Percentiles rank a stretch among this genome's conserved stretches.
phyloP scores from a whole-genome alignment of 768 basidiomycete species.

The Russula sp. region DNA sequence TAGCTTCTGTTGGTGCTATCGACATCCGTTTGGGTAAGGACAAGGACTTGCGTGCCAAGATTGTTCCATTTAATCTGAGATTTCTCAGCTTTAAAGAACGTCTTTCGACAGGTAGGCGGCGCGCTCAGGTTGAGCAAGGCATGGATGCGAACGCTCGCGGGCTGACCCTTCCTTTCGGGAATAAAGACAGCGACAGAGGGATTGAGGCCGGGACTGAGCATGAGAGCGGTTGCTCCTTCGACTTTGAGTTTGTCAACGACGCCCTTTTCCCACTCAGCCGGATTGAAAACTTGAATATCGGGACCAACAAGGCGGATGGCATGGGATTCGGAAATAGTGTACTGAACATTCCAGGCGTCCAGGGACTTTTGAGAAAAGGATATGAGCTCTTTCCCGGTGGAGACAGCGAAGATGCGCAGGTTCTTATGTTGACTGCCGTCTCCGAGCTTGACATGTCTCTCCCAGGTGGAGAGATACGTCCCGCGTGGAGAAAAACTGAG shows the following conservation, averaged over 20 bases:
- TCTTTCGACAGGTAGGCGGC: conserved; percentile 81
- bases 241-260: conserved; percentile 78
- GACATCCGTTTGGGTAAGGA: conserved; percentile 94
- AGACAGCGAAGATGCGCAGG: conserved; percentile 82
- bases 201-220: conserved; percentile 80
- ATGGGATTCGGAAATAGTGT: conserved; percentile 85
- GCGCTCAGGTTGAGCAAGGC: conserved; percentile 59
- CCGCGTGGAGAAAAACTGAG: conserved; percentile 91
- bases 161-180: conserved; percentile 94
- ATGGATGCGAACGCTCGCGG: conserved; percentile 84
- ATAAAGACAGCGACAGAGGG: conserved; percentile 86
- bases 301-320: conserved; percentile 75
- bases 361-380: conserved; percentile 87
- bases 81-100: conserved; percentile 94
- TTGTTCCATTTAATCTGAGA: conserved; percentile 95
- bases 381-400: conserved; percentile 82
- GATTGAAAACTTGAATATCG: conserved; percentile 82
- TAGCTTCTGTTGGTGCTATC: conserved; percentile 97
- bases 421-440: conserved; percentile 93
- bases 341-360: conserved; percentile 90
- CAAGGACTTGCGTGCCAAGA: conserved; percentile 85
- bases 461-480: conserved; percentile 93
- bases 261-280: conserved; percentile 76
- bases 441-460: conserved; percentile 88
- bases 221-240: conserved; percentile 75